These are phyloP conservation scores for Diaporthe vexans DNA, from an alignment of 2,329 filamentous ascomycete genomes.

Conservation along the genomic window DNA sequence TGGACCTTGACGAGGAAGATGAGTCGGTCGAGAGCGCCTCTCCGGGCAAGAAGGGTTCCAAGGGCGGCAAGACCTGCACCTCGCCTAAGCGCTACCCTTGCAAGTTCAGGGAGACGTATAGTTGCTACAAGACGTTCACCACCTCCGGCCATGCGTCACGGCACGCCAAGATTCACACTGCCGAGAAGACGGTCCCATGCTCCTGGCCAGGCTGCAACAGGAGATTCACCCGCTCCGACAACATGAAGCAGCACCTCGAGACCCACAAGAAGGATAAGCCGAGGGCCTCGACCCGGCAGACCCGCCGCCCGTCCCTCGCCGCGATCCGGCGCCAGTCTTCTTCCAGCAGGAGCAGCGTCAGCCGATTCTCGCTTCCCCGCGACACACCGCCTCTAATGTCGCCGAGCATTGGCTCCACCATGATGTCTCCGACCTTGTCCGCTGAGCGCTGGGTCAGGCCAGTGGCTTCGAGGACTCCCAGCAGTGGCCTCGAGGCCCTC, in stretches of 20 bases:
- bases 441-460: conserved; percentile 62
- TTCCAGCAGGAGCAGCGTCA: conserved; percentile 46
- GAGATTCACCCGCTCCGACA: conserved; percentile 85
- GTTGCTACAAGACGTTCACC: conserved; percentile 85
- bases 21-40: conserved; percentile 46
- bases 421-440: conserved; percentile 64
- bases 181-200: conserved; percentile 81
- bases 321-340: conserved; percentile 44
- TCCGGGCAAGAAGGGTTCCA: conserved; percentile 35
- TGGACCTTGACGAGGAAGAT: conserved; percentile 60
- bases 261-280: conserved; percentile 79
- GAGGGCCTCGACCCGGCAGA: conserved; percentile 54
- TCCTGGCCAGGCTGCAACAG: conserved; percentile 72
- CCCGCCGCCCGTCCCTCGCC: conserved; percentile 45
- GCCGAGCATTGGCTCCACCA: conserved; percentile 54
- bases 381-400: conserved; percentile 51
- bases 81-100: conserved; percentile 79
- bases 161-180: conserved; percentile 87
- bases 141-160: conserved; percentile 89
- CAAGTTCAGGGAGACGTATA: conserved; percentile 77
- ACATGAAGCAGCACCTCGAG: conserved; percentile 88
- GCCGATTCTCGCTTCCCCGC: conserved; percentile 44
- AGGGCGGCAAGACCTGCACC: conserved; percentile 38
- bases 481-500: conserved; percentile 67
- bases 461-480: conserved; percentile 56